These are phyloP conservation scores for Fusarium virguliforme DNA, from an alignment of 2,329 filamentous ascomycete species.

Conservation along the genomic window DNA sequence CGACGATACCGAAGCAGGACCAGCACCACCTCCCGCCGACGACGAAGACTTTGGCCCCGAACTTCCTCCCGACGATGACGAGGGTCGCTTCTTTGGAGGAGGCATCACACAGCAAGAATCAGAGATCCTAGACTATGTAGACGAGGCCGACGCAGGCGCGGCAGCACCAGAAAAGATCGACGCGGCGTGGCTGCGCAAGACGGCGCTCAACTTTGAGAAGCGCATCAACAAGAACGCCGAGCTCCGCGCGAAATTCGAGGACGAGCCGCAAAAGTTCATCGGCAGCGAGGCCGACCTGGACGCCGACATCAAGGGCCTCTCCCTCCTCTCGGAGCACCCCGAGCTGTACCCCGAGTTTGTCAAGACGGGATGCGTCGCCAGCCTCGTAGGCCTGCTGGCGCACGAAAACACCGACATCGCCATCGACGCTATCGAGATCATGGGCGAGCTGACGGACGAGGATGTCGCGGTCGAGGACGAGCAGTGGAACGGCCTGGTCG, in stretches of 20 bases:
- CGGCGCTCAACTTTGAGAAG: conserved; percentile 88
- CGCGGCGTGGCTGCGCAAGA: conserved; percentile 84
- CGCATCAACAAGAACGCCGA: conserved; percentile 93
- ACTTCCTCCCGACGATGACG: conserved; percentile 74
- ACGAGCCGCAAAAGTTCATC: conserved; percentile 87
- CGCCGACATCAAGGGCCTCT: conserved; percentile 87
- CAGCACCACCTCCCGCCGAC: conserved; percentile 65
- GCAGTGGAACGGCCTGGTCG: conserved; percentile 85
- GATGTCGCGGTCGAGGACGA: conserved; percentile 86
- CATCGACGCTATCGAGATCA: conserved; percentile 89
- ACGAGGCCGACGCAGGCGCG: conserved; percentile 63
- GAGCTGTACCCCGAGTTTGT: conserved; percentile 87
- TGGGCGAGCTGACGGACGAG: conserved; percentile 93
- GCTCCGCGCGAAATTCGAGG: conserved; percentile 86
- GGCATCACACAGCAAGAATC: conserved; percentile 87
- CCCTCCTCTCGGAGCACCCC: conserved; percentile 88
- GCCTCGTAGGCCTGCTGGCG: conserved; percentile 84
- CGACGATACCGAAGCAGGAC: conserved; percentile 67
- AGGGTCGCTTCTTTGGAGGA: conserved; percentile 95
- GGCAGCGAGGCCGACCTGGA: conserved; percentile 90
- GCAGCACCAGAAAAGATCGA: conserved; percentile 82
- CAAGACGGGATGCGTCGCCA: conserved; percentile 79
- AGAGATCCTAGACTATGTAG: conserved; percentile 90
- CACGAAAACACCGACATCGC: conserved; percentile 99
- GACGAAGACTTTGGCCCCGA: conserved; percentile 66